Conservation (phyloP, 441 rosid species). For the Metrosideros polymorpha region DNA sequence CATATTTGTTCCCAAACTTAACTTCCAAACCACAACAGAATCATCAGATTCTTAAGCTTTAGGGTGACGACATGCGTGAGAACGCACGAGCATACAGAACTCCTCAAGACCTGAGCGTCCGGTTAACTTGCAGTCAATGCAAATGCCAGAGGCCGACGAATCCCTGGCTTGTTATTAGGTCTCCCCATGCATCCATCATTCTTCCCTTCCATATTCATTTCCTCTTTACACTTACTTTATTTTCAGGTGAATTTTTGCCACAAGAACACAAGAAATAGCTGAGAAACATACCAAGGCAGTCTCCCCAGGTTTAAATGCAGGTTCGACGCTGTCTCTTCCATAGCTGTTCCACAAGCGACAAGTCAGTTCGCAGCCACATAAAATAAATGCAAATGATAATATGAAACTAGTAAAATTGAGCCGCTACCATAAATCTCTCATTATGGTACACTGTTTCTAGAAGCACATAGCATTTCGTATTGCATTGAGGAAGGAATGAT, state of each 20-base stretch:
- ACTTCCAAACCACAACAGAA: background rate
- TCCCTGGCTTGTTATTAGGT: background rate
- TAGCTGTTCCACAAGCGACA: conserved; percentile 19
- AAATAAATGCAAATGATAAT: background rate
- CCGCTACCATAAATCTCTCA: background rate
- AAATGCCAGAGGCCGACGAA: background rate
- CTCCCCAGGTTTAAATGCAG: conserved; percentile 87
- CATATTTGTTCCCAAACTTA: background rate
- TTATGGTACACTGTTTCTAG: background rate
- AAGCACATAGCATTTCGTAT: background rate
- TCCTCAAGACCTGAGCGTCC: background rate
- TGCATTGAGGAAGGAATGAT: background rate
- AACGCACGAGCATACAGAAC: background rate
- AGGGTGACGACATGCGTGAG: background rate
- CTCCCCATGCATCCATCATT: background rate
- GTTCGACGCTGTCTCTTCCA: conserved; percentile 75
- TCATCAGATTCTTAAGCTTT: background rate
- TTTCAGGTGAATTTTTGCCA: background rate
- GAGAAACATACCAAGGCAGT: conserved; percentile 49
- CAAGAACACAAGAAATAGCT: background rate
- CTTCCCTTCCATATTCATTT: background rate
- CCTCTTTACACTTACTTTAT: background rate
- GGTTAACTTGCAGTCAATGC: background rate
- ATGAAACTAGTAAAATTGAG: background rate
- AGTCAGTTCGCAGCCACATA: background rate